phyloP scores from a whole-genome alignment of 305 asterid species.

The Rubia tinctorum region DNA sequence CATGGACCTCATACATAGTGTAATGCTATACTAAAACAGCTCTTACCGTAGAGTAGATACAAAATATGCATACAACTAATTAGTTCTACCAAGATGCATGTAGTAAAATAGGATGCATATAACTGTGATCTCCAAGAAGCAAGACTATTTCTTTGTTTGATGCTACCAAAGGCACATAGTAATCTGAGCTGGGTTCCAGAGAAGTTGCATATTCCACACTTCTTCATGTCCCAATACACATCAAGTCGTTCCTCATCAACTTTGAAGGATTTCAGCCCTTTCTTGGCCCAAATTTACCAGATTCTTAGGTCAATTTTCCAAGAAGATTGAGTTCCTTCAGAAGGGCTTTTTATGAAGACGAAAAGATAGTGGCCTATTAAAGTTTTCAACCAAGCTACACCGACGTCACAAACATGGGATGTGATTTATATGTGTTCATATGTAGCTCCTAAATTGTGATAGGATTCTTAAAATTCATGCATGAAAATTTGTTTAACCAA shows the following conservation, averaged over 20 bases:
- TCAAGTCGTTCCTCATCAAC: slow-evolving; percentile 59
- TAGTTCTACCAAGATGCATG: too few relatives aligned
- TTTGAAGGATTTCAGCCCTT: slow-evolving; percentile 63
- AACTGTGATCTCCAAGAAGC: slow-evolving; percentile 53
- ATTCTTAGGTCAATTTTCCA: slow-evolving; percentile 86
- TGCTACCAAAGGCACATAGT: slow-evolving; percentile 60
- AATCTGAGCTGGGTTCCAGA: slow-evolving; percentile 64
- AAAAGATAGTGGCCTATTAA: slow-evolving; percentile 56
- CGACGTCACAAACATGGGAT: slow-evolving; percentile 32
- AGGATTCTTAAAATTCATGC: slow-evolving; percentile 10
- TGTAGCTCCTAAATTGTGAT: slow-evolving; percentile 8
- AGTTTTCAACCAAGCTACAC: slow-evolving; percentile 68
- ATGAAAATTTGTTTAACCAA: slow-evolving; percentile 1
- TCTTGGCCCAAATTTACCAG: slow-evolving; percentile 92
- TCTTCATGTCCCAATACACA: slow-evolving; percentile 72
- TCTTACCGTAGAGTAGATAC: too few relatives aligned
- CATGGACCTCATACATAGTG: too few relatives aligned
- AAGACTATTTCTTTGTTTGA: slow-evolving; percentile 48
- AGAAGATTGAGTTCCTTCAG: slow-evolving; percentile 40
- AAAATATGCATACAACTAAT: too few relatives aligned
- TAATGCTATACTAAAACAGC: too few relatives aligned
- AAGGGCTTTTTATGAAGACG: slow-evolving; percentile 47
- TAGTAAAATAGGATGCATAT: too few relatives aligned
- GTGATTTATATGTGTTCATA: slow-evolving; percentile 17
- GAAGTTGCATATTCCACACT: slow-evolving; percentile 49